Evolutionary conservation across 1,284 basidiomycete genomes (phyloP).

Genomic region (Fomitiporia mediterranea): DNA sequence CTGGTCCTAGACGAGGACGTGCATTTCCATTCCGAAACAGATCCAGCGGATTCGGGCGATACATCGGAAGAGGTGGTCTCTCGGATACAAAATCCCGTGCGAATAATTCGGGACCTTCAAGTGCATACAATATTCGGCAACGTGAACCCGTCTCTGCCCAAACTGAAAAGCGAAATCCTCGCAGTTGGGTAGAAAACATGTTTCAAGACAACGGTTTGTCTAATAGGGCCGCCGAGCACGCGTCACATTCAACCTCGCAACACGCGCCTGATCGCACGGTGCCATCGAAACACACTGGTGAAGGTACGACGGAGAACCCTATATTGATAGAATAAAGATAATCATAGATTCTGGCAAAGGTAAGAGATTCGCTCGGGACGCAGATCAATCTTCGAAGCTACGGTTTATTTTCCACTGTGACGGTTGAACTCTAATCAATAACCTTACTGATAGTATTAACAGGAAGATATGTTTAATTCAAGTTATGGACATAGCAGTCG

Average conservation of each 20-base stretch:
- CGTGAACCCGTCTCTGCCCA: neutral
- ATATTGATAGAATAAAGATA: constrained; percentile 9
- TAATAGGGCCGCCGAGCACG: neutral
- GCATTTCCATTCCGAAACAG: neutral
- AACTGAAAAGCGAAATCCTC: neutral
- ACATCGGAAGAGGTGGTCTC: neutral
- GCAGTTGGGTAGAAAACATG: neutral
- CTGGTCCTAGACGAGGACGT: neutral
- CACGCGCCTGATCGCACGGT: neutral
- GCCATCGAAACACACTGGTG: constrained; percentile 6
- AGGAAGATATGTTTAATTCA: too few species aligned
- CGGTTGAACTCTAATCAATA: neutral
- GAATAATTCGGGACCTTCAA: neutral
- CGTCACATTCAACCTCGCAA: neutral
- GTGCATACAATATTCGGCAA: neutral
- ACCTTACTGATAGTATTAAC: constrained; percentile 1
- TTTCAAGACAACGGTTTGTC: constrained; percentile 6
- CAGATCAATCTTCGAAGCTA: constrained; percentile 4
- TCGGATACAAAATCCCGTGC: neutral
- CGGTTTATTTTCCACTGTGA: constrained; percentile 4
- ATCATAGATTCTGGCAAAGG: neutral
- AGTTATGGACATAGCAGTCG: too few species aligned
- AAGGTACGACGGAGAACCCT: constrained; percentile 7
- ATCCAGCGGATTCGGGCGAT: neutral
- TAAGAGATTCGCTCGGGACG: neutral